Conservation (phyloP, 345 rosid genomes). For the Gossypium longicalyx region DNA sequence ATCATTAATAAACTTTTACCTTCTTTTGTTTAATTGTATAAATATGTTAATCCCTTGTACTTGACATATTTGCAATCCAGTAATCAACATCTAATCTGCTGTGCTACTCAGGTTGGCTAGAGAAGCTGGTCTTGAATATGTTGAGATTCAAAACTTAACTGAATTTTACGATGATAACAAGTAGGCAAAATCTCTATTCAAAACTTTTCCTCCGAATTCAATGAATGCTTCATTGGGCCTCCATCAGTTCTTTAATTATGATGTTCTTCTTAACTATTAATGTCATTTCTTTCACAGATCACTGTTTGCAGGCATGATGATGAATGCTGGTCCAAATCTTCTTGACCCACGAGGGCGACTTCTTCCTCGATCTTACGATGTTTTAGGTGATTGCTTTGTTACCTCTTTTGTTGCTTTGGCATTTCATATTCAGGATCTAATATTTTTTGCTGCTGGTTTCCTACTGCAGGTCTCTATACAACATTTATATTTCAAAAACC, state of each 20-base stretch:
- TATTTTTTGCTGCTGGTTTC: neutral
- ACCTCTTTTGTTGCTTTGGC: slow-evolving; percentile 5
- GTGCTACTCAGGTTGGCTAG: slow-evolving; percentile 69
- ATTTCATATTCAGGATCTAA: slow-evolving; percentile 7
- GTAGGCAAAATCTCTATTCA: slow-evolving; percentile 28
- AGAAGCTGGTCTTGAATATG: slow-evolving; percentile 94
- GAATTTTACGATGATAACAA: slow-evolving; percentile 93
- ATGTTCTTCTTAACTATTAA: slow-evolving; percentile 13
- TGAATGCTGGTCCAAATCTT: slow-evolving; percentile 68
- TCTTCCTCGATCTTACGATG: slow-evolving; percentile 76
- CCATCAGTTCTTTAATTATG: neutral
- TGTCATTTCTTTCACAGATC: slow-evolving; percentile 39
- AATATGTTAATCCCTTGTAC: neutral
- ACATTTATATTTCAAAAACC: slow-evolving; percentile 93
- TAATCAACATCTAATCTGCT: slow-evolving; percentile 7
- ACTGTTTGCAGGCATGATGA: slow-evolving; percentile 64
- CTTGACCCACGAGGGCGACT: slow-evolving; percentile 87
- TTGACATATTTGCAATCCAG: neutral
- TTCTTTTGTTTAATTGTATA: neutral
- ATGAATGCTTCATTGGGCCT: neutral
- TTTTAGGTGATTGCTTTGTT: slow-evolving; percentile 49
- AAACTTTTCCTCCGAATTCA: neutral
- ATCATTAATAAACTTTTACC: slow-evolving; percentile 6
- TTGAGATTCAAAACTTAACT: slow-evolving; percentile 88
- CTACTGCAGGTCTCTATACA: slow-evolving; percentile 66